A percentile compares a stretch with the other conserved stretches of the same genome.
Conservation (phyloP, 305 asterid genomes). For the Fraxinus nigra region DNA sequence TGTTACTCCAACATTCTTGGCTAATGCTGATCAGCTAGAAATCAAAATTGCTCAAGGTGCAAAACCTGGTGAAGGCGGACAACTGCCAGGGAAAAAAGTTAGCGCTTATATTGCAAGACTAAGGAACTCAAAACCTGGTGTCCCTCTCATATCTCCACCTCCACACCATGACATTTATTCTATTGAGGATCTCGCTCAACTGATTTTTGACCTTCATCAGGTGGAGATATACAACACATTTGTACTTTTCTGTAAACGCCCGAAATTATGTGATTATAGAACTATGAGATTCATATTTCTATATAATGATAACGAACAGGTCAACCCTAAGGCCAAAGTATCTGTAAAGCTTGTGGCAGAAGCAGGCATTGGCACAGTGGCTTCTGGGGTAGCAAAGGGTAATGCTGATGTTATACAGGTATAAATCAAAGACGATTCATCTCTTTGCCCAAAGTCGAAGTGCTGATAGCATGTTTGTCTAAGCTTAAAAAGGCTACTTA, state of each 20-base stretch:
- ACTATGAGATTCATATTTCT: constrained; percentile 18
- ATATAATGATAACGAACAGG: constrained; percentile 44
- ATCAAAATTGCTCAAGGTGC: constrained; percentile 99
- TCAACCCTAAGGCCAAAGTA: constrained; percentile 95
- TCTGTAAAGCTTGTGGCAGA: constrained; percentile 97
- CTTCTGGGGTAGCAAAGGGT: constrained; percentile 99
- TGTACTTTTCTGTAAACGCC: neutral
- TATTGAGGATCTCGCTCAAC: constrained; percentile 98
- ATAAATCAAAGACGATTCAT: constrained; percentile 10
- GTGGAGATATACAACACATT: constrained; percentile 30
- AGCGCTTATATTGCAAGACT: constrained; percentile 96
- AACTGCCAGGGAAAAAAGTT: constrained; percentile 98
- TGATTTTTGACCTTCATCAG: constrained; percentile 99
- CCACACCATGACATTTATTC: constrained; percentile 99
- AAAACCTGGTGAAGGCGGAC: constrained; percentile 99
- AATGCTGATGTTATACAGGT: constrained; percentile 99
- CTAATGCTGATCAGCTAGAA: constrained; percentile 93
- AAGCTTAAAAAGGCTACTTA: neutral
- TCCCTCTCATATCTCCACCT: constrained; percentile 98
- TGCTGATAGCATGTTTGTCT: neutral
- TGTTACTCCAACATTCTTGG: constrained; percentile 98
- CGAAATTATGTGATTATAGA: constrained; percentile 10
- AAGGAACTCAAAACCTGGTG: constrained; percentile 98
- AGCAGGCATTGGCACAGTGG: constrained; percentile 99
- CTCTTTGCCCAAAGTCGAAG: constrained; percentile 5